Percentiles rank a stretch among this genome's conserved stretches.
Evolutionary conservation across 306 rosid genomes (phyloP).

Genomic region (Fagus crenata): DNA sequence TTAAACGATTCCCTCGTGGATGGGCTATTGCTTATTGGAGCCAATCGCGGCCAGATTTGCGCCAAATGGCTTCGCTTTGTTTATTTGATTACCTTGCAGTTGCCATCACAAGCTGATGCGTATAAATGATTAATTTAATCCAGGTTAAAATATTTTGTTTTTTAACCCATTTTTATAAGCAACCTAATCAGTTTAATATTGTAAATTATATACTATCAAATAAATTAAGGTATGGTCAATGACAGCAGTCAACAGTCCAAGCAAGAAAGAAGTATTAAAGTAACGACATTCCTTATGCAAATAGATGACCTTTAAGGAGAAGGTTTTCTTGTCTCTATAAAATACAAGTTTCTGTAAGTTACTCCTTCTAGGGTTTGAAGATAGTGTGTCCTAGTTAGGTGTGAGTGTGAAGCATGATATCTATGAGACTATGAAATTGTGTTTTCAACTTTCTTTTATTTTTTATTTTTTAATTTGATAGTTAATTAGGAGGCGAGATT

Average conservation of each 20-base stretch:
- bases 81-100: neutral
- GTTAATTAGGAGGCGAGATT: no score
- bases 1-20: neutral
- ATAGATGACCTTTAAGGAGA: neutral
- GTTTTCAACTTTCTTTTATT: no score
- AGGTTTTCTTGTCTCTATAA: neutral
- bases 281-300: conserved; percentile 10
- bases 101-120: neutral
- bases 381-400: neutral
- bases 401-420: no score
- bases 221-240: neutral
- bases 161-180: neutral
- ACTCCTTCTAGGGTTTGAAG: neutral
- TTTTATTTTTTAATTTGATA: no score
- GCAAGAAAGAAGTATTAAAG: neutral
- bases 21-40: neutral
- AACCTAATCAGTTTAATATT: neutral
- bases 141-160: no score
- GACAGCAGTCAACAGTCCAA: neutral
- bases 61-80: neutral
- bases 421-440: no score
- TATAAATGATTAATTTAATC: neutral
- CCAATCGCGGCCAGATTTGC: conserved; percentile 16
- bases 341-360: neutral
- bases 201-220: neutral